phyloP scores from a whole-genome alignment of 495 filamentous ascomycete species.

The Hypoxylon intermedium region DNA sequence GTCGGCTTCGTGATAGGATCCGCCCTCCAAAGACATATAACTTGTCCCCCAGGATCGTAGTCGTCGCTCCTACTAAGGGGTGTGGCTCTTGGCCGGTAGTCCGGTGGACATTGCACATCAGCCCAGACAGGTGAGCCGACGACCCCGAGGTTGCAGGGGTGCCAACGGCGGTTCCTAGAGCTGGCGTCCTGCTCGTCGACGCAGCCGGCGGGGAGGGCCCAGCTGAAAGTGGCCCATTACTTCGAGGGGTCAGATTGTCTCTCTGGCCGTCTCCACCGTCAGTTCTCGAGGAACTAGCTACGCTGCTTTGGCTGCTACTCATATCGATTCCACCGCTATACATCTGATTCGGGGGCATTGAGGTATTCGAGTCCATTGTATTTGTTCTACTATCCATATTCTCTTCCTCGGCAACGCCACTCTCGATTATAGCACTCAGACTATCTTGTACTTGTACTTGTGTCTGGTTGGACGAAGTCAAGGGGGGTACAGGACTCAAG shows the following conservation, averaged over 20 bases:
- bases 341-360: slow-evolving; percentile 54
- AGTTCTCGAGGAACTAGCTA: slow-evolving; percentile 48
- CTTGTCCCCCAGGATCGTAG: slow-evolving; percentile 91
- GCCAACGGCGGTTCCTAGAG: slow-evolving; percentile 59
- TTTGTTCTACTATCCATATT: slow-evolving; percentile 56
- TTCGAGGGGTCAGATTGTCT: slow-evolving; percentile 58
- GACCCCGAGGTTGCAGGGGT: slow-evolving; percentile 52
- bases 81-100: slow-evolving; percentile 92
- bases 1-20: slow-evolving; percentile 79
- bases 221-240: slow-evolving; percentile 59
- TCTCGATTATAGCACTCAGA: slow-evolving; percentile 39
- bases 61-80: slow-evolving; percentile 91
- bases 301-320: slow-evolving; percentile 66
- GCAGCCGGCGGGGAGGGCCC: slow-evolving; percentile 52
- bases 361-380: slow-evolving; percentile 67
- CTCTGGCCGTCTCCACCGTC: slow-evolving; percentile 55
- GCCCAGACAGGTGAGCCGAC: slow-evolving; percentile 73
- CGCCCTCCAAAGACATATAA: slow-evolving; percentile 96
- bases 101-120: slow-evolving; percentile 90
- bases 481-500: slow-evolving; percentile 44
- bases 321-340: slow-evolving; percentile 48
- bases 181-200: slow-evolving; percentile 46
- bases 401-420: slow-evolving; percentile 30
- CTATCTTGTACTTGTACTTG: slow-evolving; percentile 10
- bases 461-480: slow-evolving; percentile 9